A percentile compares a stretch with the other conserved stretches of the same genome.
phyloP scores from a whole-genome alignment of 257 asterid species.

The Petunia axillaris region DNA sequence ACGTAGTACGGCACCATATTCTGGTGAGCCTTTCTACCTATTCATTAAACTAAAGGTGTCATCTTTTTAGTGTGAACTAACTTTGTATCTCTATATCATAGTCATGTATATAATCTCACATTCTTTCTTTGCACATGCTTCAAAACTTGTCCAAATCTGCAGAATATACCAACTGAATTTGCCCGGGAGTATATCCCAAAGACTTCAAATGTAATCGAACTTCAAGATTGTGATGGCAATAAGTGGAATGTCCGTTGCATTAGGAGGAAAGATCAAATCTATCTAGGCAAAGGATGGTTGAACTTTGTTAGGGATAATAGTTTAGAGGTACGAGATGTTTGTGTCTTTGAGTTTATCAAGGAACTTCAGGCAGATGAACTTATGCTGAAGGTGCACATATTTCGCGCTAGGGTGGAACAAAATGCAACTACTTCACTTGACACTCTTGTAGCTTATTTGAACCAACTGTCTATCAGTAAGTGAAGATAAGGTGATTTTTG shows the following conservation, averaged over 20 bases:
- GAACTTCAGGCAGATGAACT: not conserved
- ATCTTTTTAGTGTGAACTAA: not conserved
- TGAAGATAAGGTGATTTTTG: not conserved
- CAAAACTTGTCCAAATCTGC: slow-evolving; percentile 14
- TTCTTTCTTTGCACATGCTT: not conserved
- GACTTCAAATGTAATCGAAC: not conserved
- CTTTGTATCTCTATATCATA: not conserved
- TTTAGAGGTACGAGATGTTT: slow-evolving; percentile 27
- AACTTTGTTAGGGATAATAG: slow-evolving; percentile 22
- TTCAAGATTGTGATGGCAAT: slow-evolving; percentile 27
- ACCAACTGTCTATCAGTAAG: not conserved
- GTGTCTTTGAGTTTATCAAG: slow-evolving; percentile 28
- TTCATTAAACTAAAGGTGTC: not conserved
- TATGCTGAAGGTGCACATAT: slow-evolving; percentile 20
- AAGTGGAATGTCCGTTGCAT: slow-evolving; percentile 2
- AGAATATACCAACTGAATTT: slow-evolving; percentile 23
- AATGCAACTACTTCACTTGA: not conserved
- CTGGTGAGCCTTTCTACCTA: slow-evolving; percentile 33
- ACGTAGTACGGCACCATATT: not conserved
- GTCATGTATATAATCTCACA: not conserved
- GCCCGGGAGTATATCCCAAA: not conserved
- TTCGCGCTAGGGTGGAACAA: not conserved
- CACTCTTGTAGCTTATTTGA: not conserved
- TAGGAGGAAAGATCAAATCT: not conserved
- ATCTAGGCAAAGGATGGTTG: slow-evolving; percentile 16